Evolutionary conservation across 1,139 yeast species (phyloP).

Genomic region (Suhomyces terraborum): DNA sequence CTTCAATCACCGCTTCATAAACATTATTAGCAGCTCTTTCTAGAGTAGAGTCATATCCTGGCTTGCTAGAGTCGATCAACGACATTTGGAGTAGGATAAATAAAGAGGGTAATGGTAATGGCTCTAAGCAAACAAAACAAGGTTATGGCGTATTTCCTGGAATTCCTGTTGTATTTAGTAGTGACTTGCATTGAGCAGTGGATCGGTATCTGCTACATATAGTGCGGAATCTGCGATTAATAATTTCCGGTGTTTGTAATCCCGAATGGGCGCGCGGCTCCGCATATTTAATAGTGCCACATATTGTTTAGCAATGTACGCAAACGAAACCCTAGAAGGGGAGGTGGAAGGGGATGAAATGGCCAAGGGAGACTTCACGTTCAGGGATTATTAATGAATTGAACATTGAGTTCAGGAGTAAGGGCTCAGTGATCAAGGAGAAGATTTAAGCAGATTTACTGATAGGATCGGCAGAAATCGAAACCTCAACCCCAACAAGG

Average conservation of each 20-base stretch:
- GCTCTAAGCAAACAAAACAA: neutral
- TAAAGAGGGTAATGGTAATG: neutral
- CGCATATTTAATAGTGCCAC: conserved; percentile 1
- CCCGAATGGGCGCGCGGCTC: conserved; percentile 1
- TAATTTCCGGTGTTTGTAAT: conserved; percentile 1
- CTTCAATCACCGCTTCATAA: conserved; percentile 33
- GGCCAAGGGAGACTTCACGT: neutral
- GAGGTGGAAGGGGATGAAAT: neutral
- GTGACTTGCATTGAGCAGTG: neutral
- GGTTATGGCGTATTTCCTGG: no score
- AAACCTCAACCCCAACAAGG: no score
- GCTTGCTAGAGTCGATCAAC: neutral
- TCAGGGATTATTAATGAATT: no score
- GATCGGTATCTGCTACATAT: neutral
- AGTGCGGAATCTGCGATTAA: neutral
- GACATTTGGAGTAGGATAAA: neutral
- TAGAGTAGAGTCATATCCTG: conserved; percentile 10
- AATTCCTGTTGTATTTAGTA: neutral
- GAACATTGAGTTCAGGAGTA: no score
- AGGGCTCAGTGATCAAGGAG: no score
- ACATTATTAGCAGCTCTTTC: conserved; percentile 32
- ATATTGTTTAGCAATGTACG: neutral
- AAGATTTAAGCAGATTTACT: no score
- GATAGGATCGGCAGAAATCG: no score
- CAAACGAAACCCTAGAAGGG: neutral